phyloP scores from a whole-genome alignment of 805 yeast species.

The Zygotorulaspora sp. region DNA sequence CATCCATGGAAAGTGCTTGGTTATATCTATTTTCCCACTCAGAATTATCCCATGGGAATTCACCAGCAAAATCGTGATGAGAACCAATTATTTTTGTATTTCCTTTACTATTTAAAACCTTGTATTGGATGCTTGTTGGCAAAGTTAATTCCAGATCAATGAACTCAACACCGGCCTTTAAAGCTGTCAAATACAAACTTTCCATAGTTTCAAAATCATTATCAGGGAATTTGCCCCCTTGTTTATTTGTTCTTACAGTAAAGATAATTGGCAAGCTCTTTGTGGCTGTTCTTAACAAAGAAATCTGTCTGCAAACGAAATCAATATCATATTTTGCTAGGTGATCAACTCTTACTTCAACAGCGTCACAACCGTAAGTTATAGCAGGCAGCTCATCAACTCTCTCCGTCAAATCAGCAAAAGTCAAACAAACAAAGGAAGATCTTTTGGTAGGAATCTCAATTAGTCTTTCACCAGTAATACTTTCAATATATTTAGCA shows the following conservation, averaged over 20 bases:
- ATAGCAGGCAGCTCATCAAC: conserved; percentile 48
- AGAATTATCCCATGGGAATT: conserved; percentile 56
- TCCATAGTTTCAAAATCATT: conserved; percentile 45
- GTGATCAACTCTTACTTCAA: conserved; percentile 78
- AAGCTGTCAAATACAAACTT: conserved; percentile 53
- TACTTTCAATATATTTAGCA: conserved; percentile 50
- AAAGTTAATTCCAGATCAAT: conserved; percentile 75
- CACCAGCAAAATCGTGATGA: conserved; percentile 68
- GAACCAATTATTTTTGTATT: conserved; percentile 76
- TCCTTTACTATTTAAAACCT: conserved; percentile 49
- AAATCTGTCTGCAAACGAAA: conserved; percentile 71
- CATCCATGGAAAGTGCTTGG: conserved; percentile 58
- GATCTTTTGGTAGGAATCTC: conserved; percentile 43
- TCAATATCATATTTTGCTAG: conserved; percentile 46
- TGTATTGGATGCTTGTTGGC: conserved; percentile 51
- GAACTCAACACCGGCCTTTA: conserved; percentile 73
- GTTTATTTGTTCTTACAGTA: conserved; percentile 71
- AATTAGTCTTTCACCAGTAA: conserved; percentile 50
- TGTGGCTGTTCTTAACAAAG: conserved; percentile 58
- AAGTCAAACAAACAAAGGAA: conserved; percentile 68
- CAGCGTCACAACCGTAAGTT: conserved; percentile 69
- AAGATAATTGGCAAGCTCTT: conserved; percentile 69
- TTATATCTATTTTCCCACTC: conserved; percentile 74
- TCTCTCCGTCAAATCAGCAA: conserved; percentile 49
- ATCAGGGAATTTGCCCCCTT: conserved; percentile 81